These are phyloP conservation scores for Emericellopsis cladophorae DNA, from an alignment of 2,329 filamentous ascomycete genomes.

Conservation along the genomic window DNA sequence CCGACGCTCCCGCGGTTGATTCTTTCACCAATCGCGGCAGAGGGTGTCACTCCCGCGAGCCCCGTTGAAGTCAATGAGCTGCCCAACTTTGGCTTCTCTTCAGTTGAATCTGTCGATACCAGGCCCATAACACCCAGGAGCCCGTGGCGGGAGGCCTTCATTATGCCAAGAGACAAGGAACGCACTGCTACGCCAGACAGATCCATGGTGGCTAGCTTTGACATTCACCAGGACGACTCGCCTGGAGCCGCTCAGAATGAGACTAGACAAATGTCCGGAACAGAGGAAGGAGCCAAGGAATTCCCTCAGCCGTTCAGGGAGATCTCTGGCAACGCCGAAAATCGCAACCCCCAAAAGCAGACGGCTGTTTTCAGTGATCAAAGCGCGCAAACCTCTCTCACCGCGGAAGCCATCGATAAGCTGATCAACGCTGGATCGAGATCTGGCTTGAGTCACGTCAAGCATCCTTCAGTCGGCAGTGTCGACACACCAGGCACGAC, in stretches of 20 bases:
- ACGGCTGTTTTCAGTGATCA: conserved; percentile 47
- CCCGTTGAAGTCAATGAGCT: conserved; percentile 8
- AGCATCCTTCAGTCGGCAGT: conserved; percentile 22
- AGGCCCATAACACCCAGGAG: conserved; percentile 33
- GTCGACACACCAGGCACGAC: conserved; percentile 19
- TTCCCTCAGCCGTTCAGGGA: conserved; percentile 48
- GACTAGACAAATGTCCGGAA: conserved; percentile 38
- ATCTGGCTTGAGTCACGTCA: conserved; percentile 14
- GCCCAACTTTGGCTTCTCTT: conserved; percentile 26
- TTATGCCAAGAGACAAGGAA: conserved; percentile 35
- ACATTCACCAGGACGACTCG: conserved; percentile 24
- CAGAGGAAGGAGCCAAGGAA: conserved; percentile 34
- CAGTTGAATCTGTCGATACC: conserved; percentile 31
- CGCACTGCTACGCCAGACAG: conserved; percentile 2
- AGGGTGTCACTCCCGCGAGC: conserved; percentile 25
- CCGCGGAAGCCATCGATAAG: conserved; percentile 68
- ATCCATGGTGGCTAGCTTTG: conserved; percentile 10
- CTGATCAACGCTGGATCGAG: conserved; percentile 41
- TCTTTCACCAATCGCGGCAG: conserved; percentile 21
- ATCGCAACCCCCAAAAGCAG: conserved; percentile 24
- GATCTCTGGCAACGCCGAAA: conserved; percentile 44
- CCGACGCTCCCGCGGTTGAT: conserved; percentile 14
- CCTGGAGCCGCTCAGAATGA: conserved; percentile 53
- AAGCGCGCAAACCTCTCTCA: conserved; percentile 71
- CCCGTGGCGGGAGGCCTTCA: conserved; percentile 41